These are phyloP conservation scores for Pseudogymnoascus sp. DNA, from an alignment of 2,329 filamentous ascomycete genomes.

Conservation along the genomic window DNA sequence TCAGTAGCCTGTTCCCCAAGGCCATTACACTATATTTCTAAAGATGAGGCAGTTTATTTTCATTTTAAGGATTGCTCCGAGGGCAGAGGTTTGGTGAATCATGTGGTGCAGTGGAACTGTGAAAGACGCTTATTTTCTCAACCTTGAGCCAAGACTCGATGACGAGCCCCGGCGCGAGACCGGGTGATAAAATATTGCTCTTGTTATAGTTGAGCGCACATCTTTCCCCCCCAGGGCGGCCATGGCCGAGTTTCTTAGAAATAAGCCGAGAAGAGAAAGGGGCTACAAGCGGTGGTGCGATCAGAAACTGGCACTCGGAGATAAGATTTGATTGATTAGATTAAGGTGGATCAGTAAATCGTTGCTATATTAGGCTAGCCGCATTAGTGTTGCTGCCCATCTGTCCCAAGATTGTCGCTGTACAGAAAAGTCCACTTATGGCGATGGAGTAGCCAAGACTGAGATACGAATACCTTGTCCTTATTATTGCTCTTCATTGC, in stretches of 20 bases:
- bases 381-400: background rate
- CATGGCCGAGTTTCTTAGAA: background rate
- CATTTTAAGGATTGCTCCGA: background rate
- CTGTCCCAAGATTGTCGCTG: background rate
- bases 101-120: background rate
- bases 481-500: background rate
- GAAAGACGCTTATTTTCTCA: background rate
- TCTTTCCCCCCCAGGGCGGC: background rate
- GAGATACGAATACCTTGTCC: background rate
- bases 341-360: slow-evolving; percentile 4
- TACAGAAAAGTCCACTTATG: too few species aligned
- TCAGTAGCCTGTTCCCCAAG: background rate
- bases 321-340: slow-evolving; percentile 6
- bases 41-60: background rate
- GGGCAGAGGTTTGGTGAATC: background rate
- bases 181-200: background rate
- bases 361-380: slow-evolving; percentile 2
- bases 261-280: background rate
- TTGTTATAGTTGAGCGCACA: background rate
- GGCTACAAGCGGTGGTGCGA: background rate
- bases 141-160: background rate
- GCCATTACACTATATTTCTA: background rate
- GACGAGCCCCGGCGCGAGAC: background rate
- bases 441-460: background rate
- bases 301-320: background rate